These are phyloP conservation scores for Russula sp. DNA, from an alignment of 768 basidiomycete species.

Conservation along the genomic window DNA sequence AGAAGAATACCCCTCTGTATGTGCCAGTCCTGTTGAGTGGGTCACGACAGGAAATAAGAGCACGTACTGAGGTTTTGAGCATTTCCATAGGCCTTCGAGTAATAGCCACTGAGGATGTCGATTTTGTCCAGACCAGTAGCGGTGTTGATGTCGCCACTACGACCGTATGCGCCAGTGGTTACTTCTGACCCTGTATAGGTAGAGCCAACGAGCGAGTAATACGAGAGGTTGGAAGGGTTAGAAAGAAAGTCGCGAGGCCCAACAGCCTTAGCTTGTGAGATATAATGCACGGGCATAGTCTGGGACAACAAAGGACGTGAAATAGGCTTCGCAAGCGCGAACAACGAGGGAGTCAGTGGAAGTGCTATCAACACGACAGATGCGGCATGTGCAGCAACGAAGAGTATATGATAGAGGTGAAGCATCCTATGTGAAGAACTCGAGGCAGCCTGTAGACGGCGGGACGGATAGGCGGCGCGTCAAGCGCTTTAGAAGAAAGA, in stretches of 20 bases:
- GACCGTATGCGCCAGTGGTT: not conserved
- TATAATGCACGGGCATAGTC: conserved; percentile 23
- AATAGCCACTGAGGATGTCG: conserved; percentile 28
- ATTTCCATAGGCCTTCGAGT: conserved; percentile 23
- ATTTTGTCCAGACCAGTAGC: conserved; percentile 24
- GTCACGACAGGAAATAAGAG: not conserved
- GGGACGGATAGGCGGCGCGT: conserved; percentile 28
- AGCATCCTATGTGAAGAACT: conserved; percentile 27
- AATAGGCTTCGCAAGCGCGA: conserved; percentile 29
- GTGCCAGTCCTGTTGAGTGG: not conserved
- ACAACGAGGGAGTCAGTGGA: conserved; percentile 20
- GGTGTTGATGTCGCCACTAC: conserved; percentile 19
- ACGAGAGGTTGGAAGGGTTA: not conserved
- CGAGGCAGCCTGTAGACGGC: conserved; percentile 23
- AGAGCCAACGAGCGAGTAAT: not conserved
- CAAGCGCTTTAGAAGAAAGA: conserved; percentile 14
- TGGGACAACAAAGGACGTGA: conserved; percentile 22
- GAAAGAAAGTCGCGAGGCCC: not conserved
- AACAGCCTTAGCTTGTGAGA: conserved; percentile 7
- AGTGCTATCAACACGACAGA: conserved; percentile 36
- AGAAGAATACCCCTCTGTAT: conserved; percentile 26
- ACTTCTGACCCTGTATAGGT: not conserved
- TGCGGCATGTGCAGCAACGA: conserved; percentile 38
- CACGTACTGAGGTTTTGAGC: conserved; percentile 29
- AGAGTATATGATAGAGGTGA: conserved; percentile 35